Base-by-base conservation (phyloP, 352 stramenopile genomes). In the Globisporangium polare region DNA sequence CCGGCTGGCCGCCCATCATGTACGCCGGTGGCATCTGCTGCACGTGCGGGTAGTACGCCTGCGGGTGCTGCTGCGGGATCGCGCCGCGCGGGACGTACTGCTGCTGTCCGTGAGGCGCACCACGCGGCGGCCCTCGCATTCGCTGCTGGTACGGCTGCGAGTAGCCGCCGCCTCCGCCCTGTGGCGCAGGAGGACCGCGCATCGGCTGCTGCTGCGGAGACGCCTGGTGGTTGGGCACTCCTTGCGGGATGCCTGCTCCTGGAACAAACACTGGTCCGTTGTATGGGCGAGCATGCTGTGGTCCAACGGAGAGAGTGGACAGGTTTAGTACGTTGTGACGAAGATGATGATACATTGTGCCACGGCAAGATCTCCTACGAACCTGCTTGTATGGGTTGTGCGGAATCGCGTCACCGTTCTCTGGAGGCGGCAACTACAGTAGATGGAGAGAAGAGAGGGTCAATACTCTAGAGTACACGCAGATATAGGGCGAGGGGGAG, bases 11-110 rank as follows among this genome's bases (percentile, higher is more conserved):
- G 24, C 65, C 62, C 66, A 86, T 79, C 73, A 87, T 83, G 56
- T 84, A 87, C 5, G 63, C 63, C 3, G 73, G 71, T 2, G 67
- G 69, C 37, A 83, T 77, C 49, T 54, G 49, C 43, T 75, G 71
- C 58, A 78, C 71, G 26, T 73, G 71, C 45, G 67, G 68, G 57
- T 82, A 86, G 58, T 76, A 86, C 39, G 72, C 64, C 53, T 80
- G 76, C 26, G 53, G 64, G 17, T 61, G 63, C 35, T 41, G 71
- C 35, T 61, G 75, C 67, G 57, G 54, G 64, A 85, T 78, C n/a
- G 46, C 64, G 15, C 76, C 71, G 41, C 75, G 62, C 31, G 72
- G 72, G 22, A 78, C 63, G 50, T 71, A 79, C 47, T 79, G 69
- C 42, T 83, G 75, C 10, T 54, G 49, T 8, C 66, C 50, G n/a